A percentile compares a stretch with the other conserved stretches of the same genome.
These are phyloP conservation scores for Saturnispora ahearnii DNA, from an alignment of 805 yeast species.

Conservation along the genomic window DNA sequence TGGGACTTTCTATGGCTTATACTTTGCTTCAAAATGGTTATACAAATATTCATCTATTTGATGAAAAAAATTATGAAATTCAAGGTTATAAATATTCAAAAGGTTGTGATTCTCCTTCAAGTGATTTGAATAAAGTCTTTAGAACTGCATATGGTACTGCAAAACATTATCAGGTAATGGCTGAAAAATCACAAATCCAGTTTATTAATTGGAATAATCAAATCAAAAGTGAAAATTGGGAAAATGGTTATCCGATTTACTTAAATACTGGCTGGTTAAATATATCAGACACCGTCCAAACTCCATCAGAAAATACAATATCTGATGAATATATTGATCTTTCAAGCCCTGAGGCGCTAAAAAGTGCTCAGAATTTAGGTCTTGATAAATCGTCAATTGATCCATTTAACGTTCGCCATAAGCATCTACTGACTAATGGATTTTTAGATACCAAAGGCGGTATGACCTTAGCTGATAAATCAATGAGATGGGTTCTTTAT, in stretches of 20 bases:
- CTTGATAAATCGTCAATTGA: slow-evolving; percentile 12
- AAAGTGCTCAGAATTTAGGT: slow-evolving; percentile 7
- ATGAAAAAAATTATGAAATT: slow-evolving; percentile 12
- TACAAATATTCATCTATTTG: slow-evolving; percentile 15
- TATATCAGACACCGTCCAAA: slow-evolving; percentile 10
- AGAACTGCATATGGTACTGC: slow-evolving; percentile 16
- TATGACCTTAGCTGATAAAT: slow-evolving; percentile 26
- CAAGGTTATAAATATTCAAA: slow-evolving; percentile 13
- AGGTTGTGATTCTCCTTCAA: slow-evolving; percentile 19
- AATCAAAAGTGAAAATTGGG: slow-evolving; percentile 12
- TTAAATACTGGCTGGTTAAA: slow-evolving; percentile 15
- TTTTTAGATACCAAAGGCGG: slow-evolving; percentile 26
- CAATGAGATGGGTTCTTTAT: slow-evolving; percentile 24
- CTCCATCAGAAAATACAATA: slow-evolving; percentile 10
- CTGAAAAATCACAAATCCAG: slow-evolving; percentile 12
- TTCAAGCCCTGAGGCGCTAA: slow-evolving; percentile 11
- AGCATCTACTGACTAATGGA: slow-evolving; percentile 10
- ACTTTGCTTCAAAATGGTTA: slow-evolving; percentile 16
- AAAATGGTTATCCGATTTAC: slow-evolving; percentile 14
- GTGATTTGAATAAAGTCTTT: slow-evolving; percentile 19
- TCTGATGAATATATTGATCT: slow-evolving; percentile 6
- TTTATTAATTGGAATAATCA: slow-evolving; percentile 18
- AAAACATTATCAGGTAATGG: slow-evolving; percentile 15
- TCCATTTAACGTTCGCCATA: slow-evolving; percentile 10
- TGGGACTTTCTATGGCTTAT: slow-evolving; percentile 38